These are phyloP conservation scores for Lagenidium sp. DNA, from an alignment of 352 stramenopile species.

Conservation along the genomic window DNA sequence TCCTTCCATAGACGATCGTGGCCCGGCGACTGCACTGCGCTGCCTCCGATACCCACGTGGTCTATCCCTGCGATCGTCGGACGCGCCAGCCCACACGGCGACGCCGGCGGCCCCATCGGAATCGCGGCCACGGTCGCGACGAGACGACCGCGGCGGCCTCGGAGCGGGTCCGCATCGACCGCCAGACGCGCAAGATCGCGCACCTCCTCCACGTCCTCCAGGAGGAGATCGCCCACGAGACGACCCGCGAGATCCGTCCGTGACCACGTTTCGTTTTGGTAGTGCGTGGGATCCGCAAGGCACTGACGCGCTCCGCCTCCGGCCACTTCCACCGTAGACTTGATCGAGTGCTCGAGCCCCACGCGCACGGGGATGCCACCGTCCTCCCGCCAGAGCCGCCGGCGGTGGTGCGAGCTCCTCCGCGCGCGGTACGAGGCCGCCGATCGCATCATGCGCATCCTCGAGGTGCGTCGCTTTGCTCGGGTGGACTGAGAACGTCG, in stretches of 20 bases:
- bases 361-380: too few species aligned
- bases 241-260: conserved; percentile 47
- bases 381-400: too few species aligned
- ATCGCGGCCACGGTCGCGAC: conserved; percentile 1
- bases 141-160: too few species aligned
- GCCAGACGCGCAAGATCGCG: conserved; percentile 41
- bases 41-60: conserved; percentile 22
- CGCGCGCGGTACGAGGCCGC: conserved; percentile 56
- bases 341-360: conserved; percentile 17
- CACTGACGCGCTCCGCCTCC: too few species aligned
- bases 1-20: conserved; percentile 17
- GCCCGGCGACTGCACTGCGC: conserved; percentile 40
- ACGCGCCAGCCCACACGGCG: background rate
- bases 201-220: conserved; percentile 51
- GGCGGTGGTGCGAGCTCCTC: too few species aligned
- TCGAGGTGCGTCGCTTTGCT: conserved; percentile 29
- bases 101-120: background rate
- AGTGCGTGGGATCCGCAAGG: too few species aligned
- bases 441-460: conserved; percentile 69
- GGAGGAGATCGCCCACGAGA: conserved; percentile 47
- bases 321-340: conserved; percentile 5
- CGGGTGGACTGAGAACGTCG: too few species aligned
- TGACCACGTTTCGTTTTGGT: too few species aligned
- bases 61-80: conserved; percentile 39
- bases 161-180: conserved; percentile 24